Conservation (phyloP, 495 filamentous ascomycete species). For the Jackrogersella multiformis region DNA sequence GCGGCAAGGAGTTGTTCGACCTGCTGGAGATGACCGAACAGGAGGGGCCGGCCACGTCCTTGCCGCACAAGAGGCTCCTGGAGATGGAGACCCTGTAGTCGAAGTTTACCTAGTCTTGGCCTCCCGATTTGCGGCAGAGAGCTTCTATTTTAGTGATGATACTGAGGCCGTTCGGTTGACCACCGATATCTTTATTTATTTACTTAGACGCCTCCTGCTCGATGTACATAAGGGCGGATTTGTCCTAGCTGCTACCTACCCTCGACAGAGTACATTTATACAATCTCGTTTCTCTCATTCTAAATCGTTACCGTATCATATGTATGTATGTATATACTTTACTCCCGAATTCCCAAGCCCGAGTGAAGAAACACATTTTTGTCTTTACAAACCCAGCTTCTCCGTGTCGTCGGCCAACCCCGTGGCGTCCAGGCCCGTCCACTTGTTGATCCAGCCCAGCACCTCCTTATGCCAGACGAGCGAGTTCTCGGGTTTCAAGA, state of each 20-base stretch:
- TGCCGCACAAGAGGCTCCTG: not conserved
- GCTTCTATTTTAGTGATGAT: not conserved
- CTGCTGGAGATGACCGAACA: constrained; percentile 14
- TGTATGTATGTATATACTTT: not conserved
- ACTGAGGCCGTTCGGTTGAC: not conserved
- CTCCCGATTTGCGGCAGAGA: not conserved
- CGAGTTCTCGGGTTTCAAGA: constrained; percentile 89
- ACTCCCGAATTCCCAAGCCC: not conserved
- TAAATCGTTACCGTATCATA: too few relatives aligned
- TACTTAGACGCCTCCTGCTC: not conserved
- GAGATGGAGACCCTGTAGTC: not conserved
- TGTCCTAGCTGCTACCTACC: not conserved
- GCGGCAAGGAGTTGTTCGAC: constrained; percentile 24
- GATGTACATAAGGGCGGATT: not conserved
- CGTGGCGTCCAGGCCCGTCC: constrained; percentile 63
- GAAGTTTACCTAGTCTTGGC: not conserved
- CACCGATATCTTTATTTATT: not conserved
- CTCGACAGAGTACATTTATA: not conserved
- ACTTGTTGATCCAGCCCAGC: constrained; percentile 88
- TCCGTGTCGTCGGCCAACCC: constrained; percentile 27
- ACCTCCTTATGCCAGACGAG: constrained; percentile 92
- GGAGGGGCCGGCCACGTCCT: not conserved
- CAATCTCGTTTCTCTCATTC: not conserved
- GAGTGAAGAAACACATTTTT: not conserved
- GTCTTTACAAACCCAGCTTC: constrained; percentile 21